These are phyloP conservation scores for Tolypocladium album DNA, from an alignment of 2,329 filamentous ascomycete genomes.

Conservation along the genomic window DNA sequence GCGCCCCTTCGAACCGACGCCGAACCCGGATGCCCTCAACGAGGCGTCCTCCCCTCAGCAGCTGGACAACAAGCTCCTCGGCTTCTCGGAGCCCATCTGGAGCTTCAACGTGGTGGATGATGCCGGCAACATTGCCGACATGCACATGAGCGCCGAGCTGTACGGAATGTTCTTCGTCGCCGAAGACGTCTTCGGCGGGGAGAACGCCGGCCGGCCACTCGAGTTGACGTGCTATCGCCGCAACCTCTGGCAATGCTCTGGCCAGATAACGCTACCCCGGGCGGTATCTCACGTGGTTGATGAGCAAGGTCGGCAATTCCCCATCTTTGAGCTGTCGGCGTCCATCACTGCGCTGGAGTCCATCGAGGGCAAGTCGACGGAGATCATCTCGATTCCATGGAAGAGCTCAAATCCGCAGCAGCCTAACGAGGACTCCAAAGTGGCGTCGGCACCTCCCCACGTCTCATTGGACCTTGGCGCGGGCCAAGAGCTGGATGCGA, in stretches of 20 bases:
- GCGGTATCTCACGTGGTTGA: conserved; percentile 56
- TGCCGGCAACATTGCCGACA: conserved; percentile 48
- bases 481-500: conserved; percentile 64
- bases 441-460: conserved; percentile 38
- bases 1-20: conserved; percentile 33
- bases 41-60: conserved; percentile 43
- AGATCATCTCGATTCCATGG: conserved; percentile 96
- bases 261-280: conserved; percentile 69
- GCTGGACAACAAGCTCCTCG: conserved; percentile 60
- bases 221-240: conserved; percentile 92
- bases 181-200: conserved; percentile 64
- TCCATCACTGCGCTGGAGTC: conserved; percentile 81
- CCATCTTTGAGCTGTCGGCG: conserved; percentile 68
- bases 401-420: conserved; percentile 58
- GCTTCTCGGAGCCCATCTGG: conserved; percentile 55
- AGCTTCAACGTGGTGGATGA: conserved; percentile 56
- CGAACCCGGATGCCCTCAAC: conserved; percentile 30
- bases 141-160: conserved; percentile 62
- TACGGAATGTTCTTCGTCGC: conserved; percentile 86
- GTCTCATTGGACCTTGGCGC: conserved; percentile 43
- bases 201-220: conserved; percentile 46
- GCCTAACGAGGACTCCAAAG: conserved; percentile 37
- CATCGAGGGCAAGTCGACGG: conserved; percentile 82
- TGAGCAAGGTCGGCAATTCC: conserved; percentile 69
- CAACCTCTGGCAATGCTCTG: conserved; percentile 91